A percentile compares a stretch with the other conserved stretches of the same genome.
Conservation (phyloP, 106 monocot genomes). For the Dendrobium chrysotoxum region DNA sequence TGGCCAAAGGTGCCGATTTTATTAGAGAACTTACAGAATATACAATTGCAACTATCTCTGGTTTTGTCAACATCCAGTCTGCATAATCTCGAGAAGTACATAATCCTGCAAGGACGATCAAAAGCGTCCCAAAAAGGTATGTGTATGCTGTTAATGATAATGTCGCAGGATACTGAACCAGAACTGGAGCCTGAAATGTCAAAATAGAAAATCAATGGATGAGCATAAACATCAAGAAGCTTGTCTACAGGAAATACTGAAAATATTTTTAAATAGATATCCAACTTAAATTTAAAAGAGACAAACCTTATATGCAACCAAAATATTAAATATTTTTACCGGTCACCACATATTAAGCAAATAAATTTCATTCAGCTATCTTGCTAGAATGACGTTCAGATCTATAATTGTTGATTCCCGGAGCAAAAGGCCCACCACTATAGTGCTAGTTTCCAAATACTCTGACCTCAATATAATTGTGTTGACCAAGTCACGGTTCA, state of each 20-base stretch:
- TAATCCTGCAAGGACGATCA: slow-evolving; percentile 48
- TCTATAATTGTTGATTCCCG: background rate
- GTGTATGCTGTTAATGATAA: slow-evolving; percentile 38
- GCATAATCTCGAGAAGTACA: slow-evolving; percentile 20
- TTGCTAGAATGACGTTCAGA: background rate
- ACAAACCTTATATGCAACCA: background rate
- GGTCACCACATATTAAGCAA: background rate
- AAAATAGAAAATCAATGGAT: background rate
- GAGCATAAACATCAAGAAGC: background rate
- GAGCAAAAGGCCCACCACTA: background rate
- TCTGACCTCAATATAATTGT: too few relatives aligned
- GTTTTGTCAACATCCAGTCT: slow-evolving; percentile 54
- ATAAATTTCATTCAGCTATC: background rate
- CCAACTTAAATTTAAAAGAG: background rate
- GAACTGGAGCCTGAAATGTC: slow-evolving; percentile 61
- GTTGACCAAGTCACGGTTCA: background rate
- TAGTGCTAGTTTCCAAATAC: too few relatives aligned
- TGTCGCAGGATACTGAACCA: slow-evolving; percentile 64
- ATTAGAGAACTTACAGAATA: slow-evolving; percentile 55
- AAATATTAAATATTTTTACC: background rate
- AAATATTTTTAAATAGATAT: background rate
- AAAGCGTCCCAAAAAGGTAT: slow-evolving; percentile 51
- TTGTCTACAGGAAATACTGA: background rate
- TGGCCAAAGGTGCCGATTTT: background rate
- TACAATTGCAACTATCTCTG: slow-evolving; percentile 57